Evolutionary conservation across 1,284 basidiomycete genomes (phyloP), one percentile per base, ranked within the genome.

Genomic region (Malassezia yamatoensis): DNA sequence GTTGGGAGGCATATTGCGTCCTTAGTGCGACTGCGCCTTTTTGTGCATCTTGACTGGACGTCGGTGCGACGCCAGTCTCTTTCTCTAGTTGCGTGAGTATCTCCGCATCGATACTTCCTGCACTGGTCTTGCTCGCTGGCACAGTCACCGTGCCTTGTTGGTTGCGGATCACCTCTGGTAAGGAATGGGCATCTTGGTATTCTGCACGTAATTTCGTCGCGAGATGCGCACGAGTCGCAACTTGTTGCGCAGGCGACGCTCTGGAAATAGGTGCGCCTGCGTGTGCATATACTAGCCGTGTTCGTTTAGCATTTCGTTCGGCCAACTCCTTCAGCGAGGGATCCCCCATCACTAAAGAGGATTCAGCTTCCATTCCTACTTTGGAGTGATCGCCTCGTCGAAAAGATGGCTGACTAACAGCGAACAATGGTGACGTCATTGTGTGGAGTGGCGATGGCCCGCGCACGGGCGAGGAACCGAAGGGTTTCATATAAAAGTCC

Each of bases 131-230:
- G 60, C 60, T 16, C 60, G 60, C 21, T 87, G 50, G 33, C 35
- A 51, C 89, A 3, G 88, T 82, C 9, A 34, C 29, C 16, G 11
- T 18, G 61, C 72, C 76, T 62, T 91, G 88, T 63, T 91, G 89
- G 0, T 84, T 79, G 16, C 88, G 78, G 35, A 96, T 78, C 1
- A 87, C 83, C 3, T 87, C 78, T 0, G 93, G 93, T 1, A 96
- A 83, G 34, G 84, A 82, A 73, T 87, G 87, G 65, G 83, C 88
- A 70, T 94, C 84, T 53, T 81, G 81, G 77, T 93, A 98, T 76
- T 96, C 93, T 12, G 77, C 85, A 79, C 68, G 83, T 75, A 76
- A 87, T 83, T 82, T 94, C 83, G 69, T 85, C 0, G 77, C 67
- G 3, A 80, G 70, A 52, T 79, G 79, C 35, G 78, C 70, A 59